Base-by-base conservation (phyloP, 108 stramenopile genomes). In the Chaetoceros tenuissimus region DNA sequence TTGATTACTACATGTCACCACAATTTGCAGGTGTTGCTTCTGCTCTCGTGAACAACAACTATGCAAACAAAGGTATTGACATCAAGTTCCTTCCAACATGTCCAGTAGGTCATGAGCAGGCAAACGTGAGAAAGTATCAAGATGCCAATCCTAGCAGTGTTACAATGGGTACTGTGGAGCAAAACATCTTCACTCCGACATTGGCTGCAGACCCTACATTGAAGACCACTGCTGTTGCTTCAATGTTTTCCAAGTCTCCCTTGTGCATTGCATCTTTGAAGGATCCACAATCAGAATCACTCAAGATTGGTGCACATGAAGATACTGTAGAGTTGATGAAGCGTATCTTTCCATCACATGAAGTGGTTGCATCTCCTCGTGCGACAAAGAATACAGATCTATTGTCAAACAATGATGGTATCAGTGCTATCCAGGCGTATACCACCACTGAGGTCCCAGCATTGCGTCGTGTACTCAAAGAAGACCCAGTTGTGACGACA, bases 401-500 rank as follows among this genome's bases (percentile, higher is more conserved):
- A 21, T 40, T 77, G 26, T n/a, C n/a, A n/a, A 44, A 24, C 25
- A 27, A 57, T 31, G 71, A 68, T 34, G 46, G 44, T n/a, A 47
- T 72, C 25, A 52, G 55, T 2, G 55, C 56, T 19, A 68, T 72
- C 23, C 75, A 77, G 53, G 69, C 70, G 17, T 77, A 77, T 34
- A 48, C 63, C 16, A 77, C 75, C 5, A 77, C 75, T 23, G 75
- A 77, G 53, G 62, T 72, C 1, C 66, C 75, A 16, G 68, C 75
- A 5, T 54, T 77, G 28, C 53, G 65, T 47, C 63, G 53, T 3
- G 31, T 53, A 16, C 30, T 68, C 34, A 24, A 31, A 17, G 56
- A 56, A 17, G 48, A 66, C 47, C 64, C 24, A 34, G 48, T 24
- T 20, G 29, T 25, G 44, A 44, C 27, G 25, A 28, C 48, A 26